Conservation (phyloP, 2,329 filamentous ascomycete genomes). For the Calonectria montana region DNA sequence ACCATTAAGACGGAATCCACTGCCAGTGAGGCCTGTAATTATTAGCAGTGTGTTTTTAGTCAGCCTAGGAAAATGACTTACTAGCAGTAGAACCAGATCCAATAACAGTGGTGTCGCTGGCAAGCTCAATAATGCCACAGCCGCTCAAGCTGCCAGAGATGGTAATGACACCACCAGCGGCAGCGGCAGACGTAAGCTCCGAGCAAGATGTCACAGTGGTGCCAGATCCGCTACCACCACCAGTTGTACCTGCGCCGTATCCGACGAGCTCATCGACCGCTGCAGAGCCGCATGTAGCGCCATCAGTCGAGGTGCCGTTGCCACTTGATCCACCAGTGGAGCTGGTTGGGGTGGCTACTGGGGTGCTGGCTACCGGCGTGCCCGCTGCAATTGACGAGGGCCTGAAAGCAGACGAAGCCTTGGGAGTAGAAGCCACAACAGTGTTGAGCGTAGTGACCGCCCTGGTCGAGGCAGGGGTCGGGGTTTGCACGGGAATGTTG, state of each 20-base stretch:
- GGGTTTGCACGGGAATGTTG: constrained; percentile 12
- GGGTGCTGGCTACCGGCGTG: not conserved
- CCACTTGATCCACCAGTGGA: constrained; percentile 8
- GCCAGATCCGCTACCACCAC: constrained; percentile 55
- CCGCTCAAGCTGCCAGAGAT: constrained; percentile 55
- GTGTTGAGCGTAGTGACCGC: constrained; percentile 31
- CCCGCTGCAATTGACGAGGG: constrained; percentile 12
- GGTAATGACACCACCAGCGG: constrained; percentile 54
- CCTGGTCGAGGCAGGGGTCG: constrained; percentile 13
- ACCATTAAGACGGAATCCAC: constrained; percentile 57
- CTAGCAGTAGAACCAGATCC: constrained; percentile 56
- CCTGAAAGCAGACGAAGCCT: not conserved
- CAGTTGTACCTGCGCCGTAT: constrained; percentile 55
- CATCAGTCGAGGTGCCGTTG: constrained; percentile 11
- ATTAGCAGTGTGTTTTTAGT: not conserved
- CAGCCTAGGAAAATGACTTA: not conserved
- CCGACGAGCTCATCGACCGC: constrained; percentile 34
- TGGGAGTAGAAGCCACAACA: constrained; percentile 19
- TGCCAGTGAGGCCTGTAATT: constrained; percentile 44
- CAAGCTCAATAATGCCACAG: constrained; percentile 53
- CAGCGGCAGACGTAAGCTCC: constrained; percentile 52
- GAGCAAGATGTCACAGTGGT: constrained; percentile 59
- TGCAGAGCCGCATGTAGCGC: constrained; percentile 32
- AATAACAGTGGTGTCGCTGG: constrained; percentile 61
- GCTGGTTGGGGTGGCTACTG: not conserved